phyloP scores from a whole-genome alignment of 1,139 yeast genomes.

The Casaregolazyma suthepensis region DNA sequence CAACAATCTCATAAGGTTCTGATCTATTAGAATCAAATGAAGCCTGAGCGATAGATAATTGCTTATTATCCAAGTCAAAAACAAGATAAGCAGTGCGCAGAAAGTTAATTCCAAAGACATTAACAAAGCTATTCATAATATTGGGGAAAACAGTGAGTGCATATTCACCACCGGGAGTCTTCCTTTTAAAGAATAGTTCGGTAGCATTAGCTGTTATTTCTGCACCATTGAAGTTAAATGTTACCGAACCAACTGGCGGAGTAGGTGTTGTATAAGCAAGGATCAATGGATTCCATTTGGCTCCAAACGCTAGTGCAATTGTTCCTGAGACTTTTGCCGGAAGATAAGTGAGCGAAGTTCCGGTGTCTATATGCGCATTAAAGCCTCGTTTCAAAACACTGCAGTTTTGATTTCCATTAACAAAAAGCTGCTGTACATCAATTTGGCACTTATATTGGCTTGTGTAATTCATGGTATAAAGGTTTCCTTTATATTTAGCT shows the following conservation, averaged over 20 bases:
- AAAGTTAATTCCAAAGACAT: conserved; percentile 65
- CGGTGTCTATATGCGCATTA: conserved; percentile 19
- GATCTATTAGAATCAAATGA: conserved; percentile 19
- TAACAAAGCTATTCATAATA: neutral
- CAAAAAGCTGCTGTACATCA: conserved; percentile 9
- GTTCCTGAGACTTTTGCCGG: conserved; percentile 6
- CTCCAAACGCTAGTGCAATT: neutral
- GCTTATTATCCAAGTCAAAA: conserved; percentile 58
- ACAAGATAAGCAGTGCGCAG: conserved; percentile 69
- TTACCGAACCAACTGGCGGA: neutral
- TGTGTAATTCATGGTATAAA: conserved; percentile 18
- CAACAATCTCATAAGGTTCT: conserved; percentile 20
- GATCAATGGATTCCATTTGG: neutral
- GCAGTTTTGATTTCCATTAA: neutral
- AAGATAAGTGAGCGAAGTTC: conserved; percentile 18
- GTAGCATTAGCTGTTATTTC: conserved; percentile 38
- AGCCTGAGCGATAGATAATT: conserved; percentile 63
- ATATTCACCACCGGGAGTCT: neutral
- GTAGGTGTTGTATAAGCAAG: neutral
- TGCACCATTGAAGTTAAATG: conserved; percentile 33
- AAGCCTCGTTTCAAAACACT: conserved; percentile 23
- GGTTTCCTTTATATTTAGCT: conserved; percentile 39
- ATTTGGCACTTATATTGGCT: conserved; percentile 8
- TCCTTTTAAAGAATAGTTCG: conserved; percentile 24
- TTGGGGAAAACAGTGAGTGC: neutral